phyloP scores from a whole-genome alignment of 2,329 filamentous ascomycete genomes.

The Capronia coronata region DNA sequence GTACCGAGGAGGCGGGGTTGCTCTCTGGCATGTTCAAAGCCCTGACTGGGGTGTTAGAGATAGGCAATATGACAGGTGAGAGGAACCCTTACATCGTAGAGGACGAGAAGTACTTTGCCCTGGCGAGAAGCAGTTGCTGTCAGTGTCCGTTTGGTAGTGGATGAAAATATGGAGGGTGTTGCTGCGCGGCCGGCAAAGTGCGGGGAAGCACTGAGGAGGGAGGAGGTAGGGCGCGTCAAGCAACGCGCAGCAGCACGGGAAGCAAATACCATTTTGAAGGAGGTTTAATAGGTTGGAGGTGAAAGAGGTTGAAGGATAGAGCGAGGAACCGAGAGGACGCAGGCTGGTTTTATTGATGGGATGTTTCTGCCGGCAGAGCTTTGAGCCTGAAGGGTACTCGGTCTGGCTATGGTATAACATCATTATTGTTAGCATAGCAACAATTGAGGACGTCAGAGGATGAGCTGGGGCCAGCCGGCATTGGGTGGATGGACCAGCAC shows the following conservation, averaged over 20 bases:
- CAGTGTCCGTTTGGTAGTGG: conserved; percentile 47
- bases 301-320: too few relatives aligned
- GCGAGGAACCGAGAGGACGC: conserved; percentile 1
- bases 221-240: conserved; percentile 47
- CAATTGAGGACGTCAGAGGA: neutral
- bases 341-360: conserved; percentile 12
- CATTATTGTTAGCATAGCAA: conserved; percentile 7
- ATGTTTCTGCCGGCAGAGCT: conserved; percentile 20
- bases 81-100: conserved; percentile 69
- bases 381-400: conserved; percentile 20
- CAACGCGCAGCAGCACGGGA: conserved; percentile 54
- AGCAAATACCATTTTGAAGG: conserved; percentile 56
- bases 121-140: conserved; percentile 62
- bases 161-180: conserved; percentile 18
- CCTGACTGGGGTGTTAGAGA: conserved; percentile 37
- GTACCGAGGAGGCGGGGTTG: conserved; percentile 87
- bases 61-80: neutral
- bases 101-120: conserved; percentile 91
- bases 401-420: conserved; percentile 1
- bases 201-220: conserved; percentile 34
- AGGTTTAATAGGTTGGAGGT: conserved; percentile 8
- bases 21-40: conserved; percentile 77
- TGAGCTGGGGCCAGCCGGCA: conserved; percentile 4
- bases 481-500: too few relatives aligned
- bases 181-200: conserved; percentile 42